Conservation (phyloP, 2,329 filamentous ascomycete genomes). For the Graphium sp. region DNA sequence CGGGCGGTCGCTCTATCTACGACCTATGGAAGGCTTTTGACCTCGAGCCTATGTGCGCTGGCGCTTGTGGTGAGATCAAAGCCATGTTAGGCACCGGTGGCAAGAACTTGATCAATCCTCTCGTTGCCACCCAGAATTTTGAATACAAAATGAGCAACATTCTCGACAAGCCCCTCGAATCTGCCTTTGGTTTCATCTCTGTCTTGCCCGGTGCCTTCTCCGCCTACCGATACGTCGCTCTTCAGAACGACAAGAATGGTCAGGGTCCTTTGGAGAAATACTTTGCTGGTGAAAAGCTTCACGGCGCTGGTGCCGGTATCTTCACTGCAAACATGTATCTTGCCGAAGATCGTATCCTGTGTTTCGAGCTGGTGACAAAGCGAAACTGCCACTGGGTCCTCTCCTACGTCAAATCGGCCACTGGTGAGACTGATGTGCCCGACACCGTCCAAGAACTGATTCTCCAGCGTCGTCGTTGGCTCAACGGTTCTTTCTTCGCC, state of each 20-base stretch:
- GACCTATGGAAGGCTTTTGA: conserved; percentile 98
- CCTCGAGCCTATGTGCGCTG: conserved; percentile 90
- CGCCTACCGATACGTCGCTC: conserved; percentile 85
- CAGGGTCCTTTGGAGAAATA: conserved; percentile 91
- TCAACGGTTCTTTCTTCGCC: conserved; percentile 97
- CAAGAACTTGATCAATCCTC: conserved; percentile 78
- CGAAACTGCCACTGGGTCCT: conserved; percentile 94
- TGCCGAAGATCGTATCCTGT: conserved; percentile 95
- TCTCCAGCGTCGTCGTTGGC: conserved; percentile 85
- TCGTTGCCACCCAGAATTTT: conserved; percentile 94
- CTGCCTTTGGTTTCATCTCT: conserved; percentile 93
- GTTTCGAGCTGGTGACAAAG: conserved; percentile 95
- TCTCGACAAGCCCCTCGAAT: conserved; percentile 92
- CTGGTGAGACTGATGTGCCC: conserved; percentile 91
- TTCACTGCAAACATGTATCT: conserved; percentile 99
- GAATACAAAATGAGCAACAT: conserved; percentile 99
- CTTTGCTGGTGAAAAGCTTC: conserved; percentile 91
- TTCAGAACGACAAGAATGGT: conserved; percentile 93
- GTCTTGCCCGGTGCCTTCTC: conserved; percentile 95
- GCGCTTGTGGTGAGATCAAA: conserved; percentile 97
- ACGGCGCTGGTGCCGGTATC: conserved; percentile 79
- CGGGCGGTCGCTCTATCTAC: conserved; percentile 88
- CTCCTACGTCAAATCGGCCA: conserved; percentile 96
- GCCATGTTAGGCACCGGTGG: conserved; percentile 79
- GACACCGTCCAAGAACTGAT: conserved; percentile 90